Evolutionary conservation across 2,329 filamentous ascomycete species (phyloP), one percentile per base, ranked within the genome.

Genomic region (Chalara sp.): DNA sequence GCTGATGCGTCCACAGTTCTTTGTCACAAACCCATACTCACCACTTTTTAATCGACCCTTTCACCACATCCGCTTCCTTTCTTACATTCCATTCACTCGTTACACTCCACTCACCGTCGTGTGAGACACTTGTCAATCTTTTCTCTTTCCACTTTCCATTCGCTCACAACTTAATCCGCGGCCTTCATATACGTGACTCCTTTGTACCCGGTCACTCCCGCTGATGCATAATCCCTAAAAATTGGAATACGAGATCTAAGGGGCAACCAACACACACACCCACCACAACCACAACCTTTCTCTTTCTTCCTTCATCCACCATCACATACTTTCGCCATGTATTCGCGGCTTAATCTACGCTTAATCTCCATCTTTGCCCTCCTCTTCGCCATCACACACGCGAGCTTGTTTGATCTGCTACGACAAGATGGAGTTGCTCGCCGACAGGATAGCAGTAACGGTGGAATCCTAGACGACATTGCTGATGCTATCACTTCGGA

Each of bases 301-400:
- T n/a, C 35, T 39, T 35, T 32, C 12, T 35, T 44, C 21, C 47
- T 32, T 37, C 40, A 35, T 37, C 47, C 12, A 10, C n/a, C 6
- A n/a, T 10, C 40, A 39, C 37, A 57, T 53, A 51, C 53, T 53
- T 12, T 30, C 41, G 53, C 45, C 6, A 63, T 63, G 58, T 50
- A 61, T 32, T 58, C 56, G 6, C 54, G 46, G 43, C 53, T 53
- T 44, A 56, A 59, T 32, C 44, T 54, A 31, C 51, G 52, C 31
- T 47, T 58, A 37, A 44, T 60, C 13, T 46, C 58, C n/a, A 32
- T 61, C 29, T 51, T 61, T 32, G 54, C 56, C n/a, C 47, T 62
- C 33, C 41, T 59, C 42, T 33, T 61, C 47, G 52, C 59, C 48
- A 32, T 63, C 48, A 43, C 58, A 13, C 58, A 63, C 43, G 61